Percentiles rank a stretch among this genome's conserved stretches.
These are phyloP conservation scores for Fomitopsis betulina DNA, from an alignment of 1,284 basidiomycete species.

Conservation along the genomic window DNA sequence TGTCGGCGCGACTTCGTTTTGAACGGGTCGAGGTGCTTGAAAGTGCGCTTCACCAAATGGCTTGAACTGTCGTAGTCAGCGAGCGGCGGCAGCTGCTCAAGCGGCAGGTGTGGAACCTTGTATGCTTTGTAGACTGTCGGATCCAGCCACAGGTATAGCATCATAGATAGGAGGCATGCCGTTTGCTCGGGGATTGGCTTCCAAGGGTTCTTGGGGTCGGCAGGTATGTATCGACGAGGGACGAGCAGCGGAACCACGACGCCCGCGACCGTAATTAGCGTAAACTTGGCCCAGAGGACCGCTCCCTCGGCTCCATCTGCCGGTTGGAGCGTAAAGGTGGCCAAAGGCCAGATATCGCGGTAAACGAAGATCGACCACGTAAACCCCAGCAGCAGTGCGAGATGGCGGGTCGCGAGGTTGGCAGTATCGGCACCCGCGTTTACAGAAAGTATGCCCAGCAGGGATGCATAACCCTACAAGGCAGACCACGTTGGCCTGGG, in stretches of 20 bases:
- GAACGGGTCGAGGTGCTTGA: slow-evolving; percentile 20
- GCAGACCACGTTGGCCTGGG: slow-evolving; percentile 26
- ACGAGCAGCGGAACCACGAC: slow-evolving; percentile 40
- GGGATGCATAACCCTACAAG: slow-evolving; percentile 27
- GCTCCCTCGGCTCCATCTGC: slow-evolving; percentile 35
- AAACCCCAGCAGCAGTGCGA: slow-evolving; percentile 30
- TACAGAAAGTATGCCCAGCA: slow-evolving; percentile 15
- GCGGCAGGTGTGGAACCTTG: slow-evolving; percentile 21
- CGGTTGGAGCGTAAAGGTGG: slow-evolving; percentile 36
- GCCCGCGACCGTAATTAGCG: slow-evolving; percentile 36
- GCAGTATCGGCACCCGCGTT: not conserved
- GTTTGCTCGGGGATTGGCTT: slow-evolving; percentile 63
- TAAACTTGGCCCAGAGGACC: slow-evolving; percentile 32
- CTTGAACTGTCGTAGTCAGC: slow-evolving; percentile 41
- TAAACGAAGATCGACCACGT: slow-evolving; percentile 42
- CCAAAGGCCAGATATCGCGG: slow-evolving; percentile 47
- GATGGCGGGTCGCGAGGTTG: slow-evolving; percentile 7
- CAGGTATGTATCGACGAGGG: slow-evolving; percentile 42
- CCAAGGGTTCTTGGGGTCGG: slow-evolving; percentile 36
- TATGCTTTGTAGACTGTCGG: slow-evolving; percentile 26
- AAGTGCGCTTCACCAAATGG: slow-evolving; percentile 32
- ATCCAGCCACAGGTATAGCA: slow-evolving; percentile 56
- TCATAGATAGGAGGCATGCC: slow-evolving; percentile 50
- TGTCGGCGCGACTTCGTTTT: slow-evolving; percentile 15
- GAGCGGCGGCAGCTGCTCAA: slow-evolving; percentile 35